Evolutionary conservation across 1,139 yeast species (phyloP).

Genomic region (Yamadazyma epiphylla): DNA sequence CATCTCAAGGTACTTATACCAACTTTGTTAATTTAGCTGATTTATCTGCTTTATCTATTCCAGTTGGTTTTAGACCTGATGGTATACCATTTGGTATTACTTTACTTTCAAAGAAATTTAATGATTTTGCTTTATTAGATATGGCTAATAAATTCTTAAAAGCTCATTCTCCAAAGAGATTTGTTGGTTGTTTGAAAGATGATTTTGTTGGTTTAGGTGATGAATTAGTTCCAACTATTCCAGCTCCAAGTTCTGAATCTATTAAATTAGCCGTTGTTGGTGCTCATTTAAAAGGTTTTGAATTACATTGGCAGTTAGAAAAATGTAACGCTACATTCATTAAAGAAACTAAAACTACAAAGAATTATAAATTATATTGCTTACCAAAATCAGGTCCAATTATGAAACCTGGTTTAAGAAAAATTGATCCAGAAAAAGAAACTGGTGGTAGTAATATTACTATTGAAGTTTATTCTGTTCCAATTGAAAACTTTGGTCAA

Average conservation of each 20-base stretch:
- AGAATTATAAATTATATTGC: constrained; percentile 75
- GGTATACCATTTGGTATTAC: constrained; percentile 92
- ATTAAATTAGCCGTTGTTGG: constrained; percentile 88
- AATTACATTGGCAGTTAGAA: constrained; percentile 90
- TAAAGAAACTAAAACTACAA: constrained; percentile 63
- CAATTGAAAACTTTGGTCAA: constrained; percentile 70
- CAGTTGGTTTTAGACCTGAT: constrained; percentile 80
- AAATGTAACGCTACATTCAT: constrained; percentile 77
- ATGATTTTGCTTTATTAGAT: constrained; percentile 85
- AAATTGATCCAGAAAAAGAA: constrained; percentile 36
- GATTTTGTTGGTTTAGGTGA: constrained; percentile 32
- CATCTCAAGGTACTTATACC: constrained; percentile 94
- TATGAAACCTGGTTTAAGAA: constrained; percentile 83
- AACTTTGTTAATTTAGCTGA: constrained; percentile 95
- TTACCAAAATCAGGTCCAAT: constrained; percentile 79
- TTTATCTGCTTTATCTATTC: constrained; percentile 85
- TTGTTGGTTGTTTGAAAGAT: constrained; percentile 40
- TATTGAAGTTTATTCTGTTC: constrained; percentile 80
- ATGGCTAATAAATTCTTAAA: constrained; percentile 70
- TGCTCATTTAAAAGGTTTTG: constrained; percentile 86
- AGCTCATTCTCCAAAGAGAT: constrained; percentile 26
- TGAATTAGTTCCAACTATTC: constrained; percentile 36
- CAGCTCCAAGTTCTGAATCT: constrained; percentile 19
- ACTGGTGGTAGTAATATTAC: constrained; percentile 57
- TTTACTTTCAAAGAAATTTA: constrained; percentile 71